Evolutionary conservation across 768 basidiomycete genomes (phyloP).

Genomic region (Leccinum imitatum): DNA sequence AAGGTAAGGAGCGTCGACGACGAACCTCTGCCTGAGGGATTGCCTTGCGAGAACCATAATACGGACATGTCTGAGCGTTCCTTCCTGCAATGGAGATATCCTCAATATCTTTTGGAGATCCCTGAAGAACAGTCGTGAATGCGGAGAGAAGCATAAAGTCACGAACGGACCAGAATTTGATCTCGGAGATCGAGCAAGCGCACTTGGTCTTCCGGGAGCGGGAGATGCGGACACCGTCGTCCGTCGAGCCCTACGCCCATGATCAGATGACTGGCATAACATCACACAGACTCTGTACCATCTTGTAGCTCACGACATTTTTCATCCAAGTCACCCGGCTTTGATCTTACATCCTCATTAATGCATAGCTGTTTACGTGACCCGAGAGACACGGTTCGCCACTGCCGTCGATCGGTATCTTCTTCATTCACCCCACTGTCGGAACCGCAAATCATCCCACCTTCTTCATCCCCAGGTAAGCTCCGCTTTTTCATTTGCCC

Average conservation of each 20-base stretch:
- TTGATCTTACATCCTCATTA: constrained; percentile 70
- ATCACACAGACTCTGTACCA: constrained; percentile 39
- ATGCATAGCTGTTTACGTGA: constrained; percentile 93
- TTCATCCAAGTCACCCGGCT: constrained; percentile 77
- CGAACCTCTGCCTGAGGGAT: constrained; percentile 88
- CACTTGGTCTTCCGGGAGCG: constrained; percentile 63
- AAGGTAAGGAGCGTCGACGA: neutral
- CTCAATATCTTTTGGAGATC: constrained; percentile 90
- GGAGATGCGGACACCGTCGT: constrained; percentile 75
- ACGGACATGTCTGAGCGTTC: constrained; percentile 75
- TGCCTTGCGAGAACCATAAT: constrained; percentile 87
- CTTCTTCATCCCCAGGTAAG: constrained; percentile 22
- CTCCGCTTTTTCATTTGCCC: constrained; percentile 22
- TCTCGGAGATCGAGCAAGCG: constrained; percentile 83
- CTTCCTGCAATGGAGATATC: constrained; percentile 79
- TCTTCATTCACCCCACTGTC: neutral
- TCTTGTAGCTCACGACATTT: constrained; percentile 78
- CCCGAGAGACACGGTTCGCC: constrained; percentile 80
- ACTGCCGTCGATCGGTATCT: constrained; percentile 26
- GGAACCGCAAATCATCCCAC: neutral
- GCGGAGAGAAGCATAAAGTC: neutral
- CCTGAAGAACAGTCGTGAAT: constrained; percentile 43
- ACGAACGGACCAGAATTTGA: constrained; percentile 64
- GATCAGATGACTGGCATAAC: constrained; percentile 3
- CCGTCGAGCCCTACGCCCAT: constrained; percentile 52